Conservation (phyloP, 2,329 filamentous ascomycete species). For the Calonectria leucothoes region DNA sequence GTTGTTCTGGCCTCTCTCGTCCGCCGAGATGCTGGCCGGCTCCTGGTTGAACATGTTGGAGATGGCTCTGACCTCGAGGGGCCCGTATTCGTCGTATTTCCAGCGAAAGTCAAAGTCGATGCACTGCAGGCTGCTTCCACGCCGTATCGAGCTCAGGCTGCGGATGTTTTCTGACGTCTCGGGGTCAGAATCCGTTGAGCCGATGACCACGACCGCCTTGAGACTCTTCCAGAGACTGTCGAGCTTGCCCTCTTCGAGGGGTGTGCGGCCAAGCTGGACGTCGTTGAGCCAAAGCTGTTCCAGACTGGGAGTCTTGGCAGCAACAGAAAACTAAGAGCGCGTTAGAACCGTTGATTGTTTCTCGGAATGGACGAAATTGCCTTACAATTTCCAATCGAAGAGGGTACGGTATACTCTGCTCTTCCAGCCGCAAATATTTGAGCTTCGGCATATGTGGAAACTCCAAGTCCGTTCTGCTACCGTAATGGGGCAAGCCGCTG, state of each 20-base stretch:
- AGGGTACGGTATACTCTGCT: constrained; percentile 29
- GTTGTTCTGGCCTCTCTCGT: constrained; percentile 25
- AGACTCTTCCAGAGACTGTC: constrained; percentile 45
- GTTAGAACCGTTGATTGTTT: constrained; percentile 22
- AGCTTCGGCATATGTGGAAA: constrained; percentile 43
- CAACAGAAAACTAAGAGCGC: constrained; percentile 37
- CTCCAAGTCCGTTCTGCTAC: constrained; percentile 5
- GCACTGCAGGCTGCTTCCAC: constrained; percentile 39
- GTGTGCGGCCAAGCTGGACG: constrained; percentile 33
- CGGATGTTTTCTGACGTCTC: constrained; percentile 37
- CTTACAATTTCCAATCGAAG: constrained; percentile 37
- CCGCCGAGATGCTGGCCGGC: constrained; percentile 13
- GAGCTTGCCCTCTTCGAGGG: constrained; percentile 24
- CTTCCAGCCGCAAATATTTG: constrained; percentile 44
- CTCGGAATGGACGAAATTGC: not conserved
- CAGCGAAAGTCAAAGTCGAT: constrained; percentile 47
- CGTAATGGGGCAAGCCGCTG: constrained; percentile 31
- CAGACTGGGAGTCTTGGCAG: constrained; percentile 41
- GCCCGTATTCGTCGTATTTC: constrained; percentile 36
- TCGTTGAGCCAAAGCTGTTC: constrained; percentile 48
- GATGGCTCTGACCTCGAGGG: constrained; percentile 31
- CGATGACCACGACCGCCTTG: constrained; percentile 43
- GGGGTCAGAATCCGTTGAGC: constrained; percentile 32
- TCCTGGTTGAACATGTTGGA: constrained; percentile 31
- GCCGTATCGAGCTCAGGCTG: constrained; percentile 42